A percentile compares a stretch with the other conserved stretches of the same genome.
These are phyloP conservation scores for Botryotinia convoluta DNA, from an alignment of 2,329 filamentous ascomycete genomes.

Conservation along the genomic window DNA sequence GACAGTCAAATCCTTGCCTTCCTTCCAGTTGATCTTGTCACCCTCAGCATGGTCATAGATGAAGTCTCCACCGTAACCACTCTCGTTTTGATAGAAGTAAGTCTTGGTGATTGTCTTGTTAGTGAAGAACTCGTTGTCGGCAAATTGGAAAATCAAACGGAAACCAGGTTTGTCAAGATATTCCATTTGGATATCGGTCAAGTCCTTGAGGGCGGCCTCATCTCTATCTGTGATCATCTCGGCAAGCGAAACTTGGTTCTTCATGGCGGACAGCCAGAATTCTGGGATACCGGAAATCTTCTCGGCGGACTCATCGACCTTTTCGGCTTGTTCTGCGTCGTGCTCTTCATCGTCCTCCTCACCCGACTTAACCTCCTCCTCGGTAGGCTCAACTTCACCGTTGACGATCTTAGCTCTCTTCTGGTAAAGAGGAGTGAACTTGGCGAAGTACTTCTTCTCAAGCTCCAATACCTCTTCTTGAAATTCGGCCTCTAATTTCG, in stretches of 20 bases:
- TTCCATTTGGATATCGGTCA: constrained; percentile 96
- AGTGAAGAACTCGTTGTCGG: constrained; percentile 92
- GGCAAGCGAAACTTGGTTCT: constrained; percentile 95
- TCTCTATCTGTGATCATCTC: constrained; percentile 99
- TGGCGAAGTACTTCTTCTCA: constrained; percentile 99
- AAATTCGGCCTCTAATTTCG: constrained; percentile 96
- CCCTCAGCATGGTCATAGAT: constrained; percentile 99
- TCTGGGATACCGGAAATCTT: constrained; percentile 81
- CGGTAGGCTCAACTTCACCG: constrained; percentile 78
- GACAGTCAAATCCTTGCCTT: constrained; percentile 88
- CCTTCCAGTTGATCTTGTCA: constrained; percentile 96
- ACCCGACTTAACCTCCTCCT: constrained; percentile 81
- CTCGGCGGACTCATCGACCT: constrained; percentile 48
- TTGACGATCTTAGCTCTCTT: constrained; percentile 93
- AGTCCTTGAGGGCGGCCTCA: constrained; percentile 84
- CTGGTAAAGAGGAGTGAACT: constrained; percentile 96
- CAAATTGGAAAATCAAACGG: constrained; percentile 96
- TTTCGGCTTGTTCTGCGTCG: constrained; percentile 51
- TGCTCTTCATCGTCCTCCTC: constrained; percentile 69
- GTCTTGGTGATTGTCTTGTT: constrained; percentile 98
- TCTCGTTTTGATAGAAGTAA: constrained; percentile 99
- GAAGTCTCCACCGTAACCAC: constrained; percentile 96
- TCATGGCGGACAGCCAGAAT: constrained; percentile 99
- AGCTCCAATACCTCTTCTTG: constrained; percentile 97
- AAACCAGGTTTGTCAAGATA: constrained; percentile 98